Evolutionary conservation across 352 stramenopile species (phyloP), one percentile per base, ranked within the genome.

Genomic region (Plasmopara viticola): DNA sequence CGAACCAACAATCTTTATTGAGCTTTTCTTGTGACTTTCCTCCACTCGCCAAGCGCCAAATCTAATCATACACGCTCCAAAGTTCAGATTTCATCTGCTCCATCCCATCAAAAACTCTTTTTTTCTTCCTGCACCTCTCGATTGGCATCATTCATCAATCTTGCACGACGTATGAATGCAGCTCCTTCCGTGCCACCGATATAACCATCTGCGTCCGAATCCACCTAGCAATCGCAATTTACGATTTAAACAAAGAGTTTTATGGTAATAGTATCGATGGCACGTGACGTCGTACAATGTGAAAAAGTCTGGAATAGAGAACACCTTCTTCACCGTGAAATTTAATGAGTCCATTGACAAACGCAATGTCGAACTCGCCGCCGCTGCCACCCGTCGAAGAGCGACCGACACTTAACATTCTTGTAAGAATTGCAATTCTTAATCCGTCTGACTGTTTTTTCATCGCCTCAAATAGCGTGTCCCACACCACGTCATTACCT

Each of bases 1-100:
- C 75, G 51, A 95, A 91, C 85, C 85, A 95, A 66, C 76, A 88
- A 59, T 94, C 83, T 44, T 92, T 91, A 56, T 88, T 88, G 9
- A 95, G 62, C 48, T 86, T 89, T 25, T 90, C 67, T 43, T 94
- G 79, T 9, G 84, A 95, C 48, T 87, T 90, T 57, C 86, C 86
- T n/a, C 86, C 86, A 56, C 86, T 94, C 12, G 86, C 81, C 30
- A 94, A 58, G 6, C 86, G 71, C 84, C 84, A 95, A 35, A 94
- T 90, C 80, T 94, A 41, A 35, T 12, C 13, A n/a, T 4, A 46
- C 34, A 46, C 18, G 15, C 6, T 30, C 29, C 0, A 50, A 38
- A 18, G 9, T 33, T 52, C 28, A 51, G 34, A 25, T 44, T 1
- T 12, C 15, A 40, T 29, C 29, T 39, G 4, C 44, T 39, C 29